These are phyloP conservation scores for Geotrichum carabidarum DNA, from an alignment of 1,139 yeast species.

Conservation along the genomic window DNA sequence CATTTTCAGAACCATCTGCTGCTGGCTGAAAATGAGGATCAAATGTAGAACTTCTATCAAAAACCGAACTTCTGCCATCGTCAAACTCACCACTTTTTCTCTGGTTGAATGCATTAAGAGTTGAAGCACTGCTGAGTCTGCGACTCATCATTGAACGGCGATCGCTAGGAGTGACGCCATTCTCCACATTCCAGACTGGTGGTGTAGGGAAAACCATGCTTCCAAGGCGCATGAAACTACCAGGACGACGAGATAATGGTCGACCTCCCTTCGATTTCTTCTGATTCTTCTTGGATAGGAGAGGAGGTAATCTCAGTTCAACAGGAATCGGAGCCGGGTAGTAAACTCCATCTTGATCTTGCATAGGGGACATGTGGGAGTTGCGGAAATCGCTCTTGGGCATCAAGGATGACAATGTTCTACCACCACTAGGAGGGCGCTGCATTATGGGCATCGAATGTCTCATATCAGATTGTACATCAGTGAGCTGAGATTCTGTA, in stretches of 20 bases:
- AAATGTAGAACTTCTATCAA: not conserved
- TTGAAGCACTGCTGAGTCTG: slow-evolving; percentile 7
- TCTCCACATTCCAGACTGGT: slow-evolving; percentile 20
- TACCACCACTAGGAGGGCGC: slow-evolving; percentile 8
- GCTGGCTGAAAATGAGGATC: not conserved
- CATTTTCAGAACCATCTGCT: not conserved
- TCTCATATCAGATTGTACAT: not conserved
- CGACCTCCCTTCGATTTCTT: slow-evolving; percentile 11
- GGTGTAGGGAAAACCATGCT: slow-evolving; percentile 20
- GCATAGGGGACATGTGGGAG: slow-evolving; percentile 11
- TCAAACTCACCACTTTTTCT: slow-evolving; percentile 4
- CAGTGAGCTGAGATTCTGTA: slow-evolving; percentile 2
- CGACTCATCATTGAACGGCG: slow-evolving; percentile 7
- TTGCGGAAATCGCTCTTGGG: slow-evolving; percentile 4
- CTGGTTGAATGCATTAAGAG: slow-evolving; percentile 10
- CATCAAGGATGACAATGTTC: slow-evolving; percentile 11
- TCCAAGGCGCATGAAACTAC: slow-evolving; percentile 16
- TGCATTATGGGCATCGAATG: slow-evolving; percentile 11
- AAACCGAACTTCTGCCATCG: not conserved
- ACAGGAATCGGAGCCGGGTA: slow-evolving; percentile 39
- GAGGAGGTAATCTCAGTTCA: slow-evolving; percentile 27
- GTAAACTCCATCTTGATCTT: slow-evolving; percentile 16
- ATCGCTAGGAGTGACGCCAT: slow-evolving; percentile 8
- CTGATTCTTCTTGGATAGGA: slow-evolving; percentile 25
- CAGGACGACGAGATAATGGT: slow-evolving; percentile 11